A percentile compares a stretch with the other conserved stretches of the same genome.
phyloP scores from a whole-genome alignment of 2,329 filamentous ascomycete genomes.

The Hypoxylon rubiginosum region DNA sequence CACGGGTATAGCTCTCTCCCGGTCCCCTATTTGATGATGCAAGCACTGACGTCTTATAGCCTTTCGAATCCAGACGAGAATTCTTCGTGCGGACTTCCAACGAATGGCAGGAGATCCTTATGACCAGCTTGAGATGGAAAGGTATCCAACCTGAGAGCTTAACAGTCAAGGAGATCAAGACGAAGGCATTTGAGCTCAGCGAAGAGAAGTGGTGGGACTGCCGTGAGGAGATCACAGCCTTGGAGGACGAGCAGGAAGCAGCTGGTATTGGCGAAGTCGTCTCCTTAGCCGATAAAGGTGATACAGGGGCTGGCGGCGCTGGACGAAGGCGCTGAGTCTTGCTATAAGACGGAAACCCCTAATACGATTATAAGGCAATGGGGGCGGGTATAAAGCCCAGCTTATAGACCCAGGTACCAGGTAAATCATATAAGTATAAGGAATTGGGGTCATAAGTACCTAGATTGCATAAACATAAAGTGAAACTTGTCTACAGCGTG shows the following conservation, averaged over 20 bases:
- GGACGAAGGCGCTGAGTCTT: conserved; percentile 49
- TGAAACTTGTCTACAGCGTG: too few relatives aligned
- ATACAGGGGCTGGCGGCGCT: conserved; percentile 64
- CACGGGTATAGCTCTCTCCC: conserved; percentile 59
- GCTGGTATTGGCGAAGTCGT: conserved; percentile 96
- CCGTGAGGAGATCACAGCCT: conserved; percentile 88
- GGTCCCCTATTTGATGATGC: too few relatives aligned
- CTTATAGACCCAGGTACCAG: too few relatives aligned
- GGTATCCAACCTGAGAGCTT: conserved; percentile 75
- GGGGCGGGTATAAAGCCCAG: background rate
- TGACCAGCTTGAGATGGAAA: conserved; percentile 80
- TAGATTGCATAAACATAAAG: too few relatives aligned
- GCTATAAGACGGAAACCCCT: conserved; percentile 18
- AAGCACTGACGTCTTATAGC: conserved; percentile 61
- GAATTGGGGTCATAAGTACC: too few relatives aligned
- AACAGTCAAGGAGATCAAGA: conserved; percentile 90
- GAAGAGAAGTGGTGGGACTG: conserved; percentile 99
- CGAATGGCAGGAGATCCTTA: conserved; percentile 90
- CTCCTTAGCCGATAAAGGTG: conserved; percentile 81
- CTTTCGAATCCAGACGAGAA: conserved; percentile 90
- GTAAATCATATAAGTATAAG: too few relatives aligned
- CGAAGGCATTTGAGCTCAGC: conserved; percentile 88
- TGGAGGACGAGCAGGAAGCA: conserved; percentile 97
- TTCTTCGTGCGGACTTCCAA: conserved; percentile 91
- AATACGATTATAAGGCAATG: background rate